Evolutionary conservation across 352 stramenopile species (phyloP).

Genomic region (Phytophthora parvispora): DNA sequence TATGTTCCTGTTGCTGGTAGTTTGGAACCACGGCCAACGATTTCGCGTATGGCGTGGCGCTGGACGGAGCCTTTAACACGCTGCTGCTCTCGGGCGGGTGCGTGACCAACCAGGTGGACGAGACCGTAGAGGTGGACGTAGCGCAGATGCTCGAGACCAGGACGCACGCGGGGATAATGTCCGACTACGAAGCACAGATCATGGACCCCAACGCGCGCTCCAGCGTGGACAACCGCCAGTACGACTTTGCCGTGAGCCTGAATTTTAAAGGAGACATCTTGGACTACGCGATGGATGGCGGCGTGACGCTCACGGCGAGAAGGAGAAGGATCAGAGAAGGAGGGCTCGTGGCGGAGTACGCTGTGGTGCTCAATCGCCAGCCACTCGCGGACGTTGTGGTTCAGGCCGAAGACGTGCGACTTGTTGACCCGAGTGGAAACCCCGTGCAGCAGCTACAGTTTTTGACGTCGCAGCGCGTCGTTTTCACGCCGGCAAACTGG

Average conservation of each 20-base stretch:
- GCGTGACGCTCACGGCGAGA: conserved; percentile 61
- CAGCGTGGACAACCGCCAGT: conserved; percentile 30
- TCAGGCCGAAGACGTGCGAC: conserved; percentile 47
- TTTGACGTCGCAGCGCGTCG: conserved; percentile 33
- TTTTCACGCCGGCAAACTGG: conserved; percentile 71
- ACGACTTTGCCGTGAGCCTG: conserved; percentile 68
- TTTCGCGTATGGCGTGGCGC: conserved; percentile 59
- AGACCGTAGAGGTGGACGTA: conserved; percentile 56
- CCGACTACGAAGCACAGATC: conserved; percentile 58
- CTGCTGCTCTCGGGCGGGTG: conserved; percentile 65
- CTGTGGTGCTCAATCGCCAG: conserved; percentile 73
- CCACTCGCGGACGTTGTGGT: conserved; percentile 63
- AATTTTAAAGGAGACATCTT: conserved; percentile 66
- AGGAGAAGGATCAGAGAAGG: conserved; percentile 63
- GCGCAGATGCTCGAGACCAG: conserved; percentile 50
- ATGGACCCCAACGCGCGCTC: conserved; percentile 53
- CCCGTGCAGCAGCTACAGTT: conserved; percentile 59
- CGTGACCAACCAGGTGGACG: conserved; percentile 49
- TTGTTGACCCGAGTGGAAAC: conserved; percentile 32
- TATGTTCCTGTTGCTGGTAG: conserved; percentile 23
- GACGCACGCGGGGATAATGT: conserved; percentile 19
- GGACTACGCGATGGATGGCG: conserved; percentile 80
- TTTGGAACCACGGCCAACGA: conserved; percentile 78
- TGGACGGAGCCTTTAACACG: conserved; percentile 59
- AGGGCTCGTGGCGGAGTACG: conserved; percentile 62